These are phyloP conservation scores for Penicillium soppii DNA, from an alignment of 495 filamentous ascomycete genomes.

Conservation along the genomic window DNA sequence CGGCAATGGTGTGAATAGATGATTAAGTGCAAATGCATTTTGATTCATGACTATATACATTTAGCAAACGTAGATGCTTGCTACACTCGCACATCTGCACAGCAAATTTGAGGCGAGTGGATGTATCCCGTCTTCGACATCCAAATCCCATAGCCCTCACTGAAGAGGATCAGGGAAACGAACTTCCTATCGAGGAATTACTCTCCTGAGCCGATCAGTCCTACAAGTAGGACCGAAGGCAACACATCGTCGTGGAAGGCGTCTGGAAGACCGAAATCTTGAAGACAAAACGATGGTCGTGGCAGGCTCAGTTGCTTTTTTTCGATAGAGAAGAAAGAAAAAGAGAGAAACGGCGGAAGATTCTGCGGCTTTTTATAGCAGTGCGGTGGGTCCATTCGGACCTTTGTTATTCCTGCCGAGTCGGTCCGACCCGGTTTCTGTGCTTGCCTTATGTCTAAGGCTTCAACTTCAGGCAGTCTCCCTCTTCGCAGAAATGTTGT, in stretches of 20 bases:
- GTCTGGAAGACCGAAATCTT: constrained; percentile 36
- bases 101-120: constrained; percentile 1
- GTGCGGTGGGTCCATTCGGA: constrained; percentile 25
- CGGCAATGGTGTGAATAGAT: too few relatives aligned
- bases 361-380: constrained; percentile 29
- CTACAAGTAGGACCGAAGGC: constrained; percentile 53
- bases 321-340: constrained; percentile 46
- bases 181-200: constrained; percentile 68
- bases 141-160: constrained; percentile 63
- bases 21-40: too few relatives aligned
- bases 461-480: background rate
- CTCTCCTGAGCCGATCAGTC: constrained; percentile 58
- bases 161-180: constrained; percentile 60
- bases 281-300: constrained; percentile 61
- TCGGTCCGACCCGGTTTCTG: background rate
- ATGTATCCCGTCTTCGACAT: constrained; percentile 71
- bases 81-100: background rate
- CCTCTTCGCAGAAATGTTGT: background rate
- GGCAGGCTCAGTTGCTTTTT: constrained; percentile 65
- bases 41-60: background rate
- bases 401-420: constrained; percentile 17
- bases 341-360: constrained; percentile 23
- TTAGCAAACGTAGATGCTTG: background rate
- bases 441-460: background rate
- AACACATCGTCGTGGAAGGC: constrained; percentile 57